Evolutionary conservation across 177 flowering plant genomes (phyloP).

Genomic region (Vitis hybrid): DNA sequence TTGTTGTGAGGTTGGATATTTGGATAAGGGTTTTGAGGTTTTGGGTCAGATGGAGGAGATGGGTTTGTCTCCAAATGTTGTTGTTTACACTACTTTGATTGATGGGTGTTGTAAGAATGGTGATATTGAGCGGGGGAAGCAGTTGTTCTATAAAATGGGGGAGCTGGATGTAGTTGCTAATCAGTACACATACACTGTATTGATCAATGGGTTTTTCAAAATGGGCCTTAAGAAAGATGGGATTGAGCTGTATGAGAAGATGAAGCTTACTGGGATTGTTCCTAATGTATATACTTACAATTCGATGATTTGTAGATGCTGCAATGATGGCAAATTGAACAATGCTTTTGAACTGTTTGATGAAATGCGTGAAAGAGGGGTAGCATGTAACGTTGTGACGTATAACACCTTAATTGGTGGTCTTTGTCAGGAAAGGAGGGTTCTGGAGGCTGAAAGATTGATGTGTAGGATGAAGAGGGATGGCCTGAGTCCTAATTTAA

Average conservation of each 20-base stretch:
- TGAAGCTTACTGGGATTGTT: slow-evolving; percentile 49
- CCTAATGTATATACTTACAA: slow-evolving; percentile 66
- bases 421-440: slow-evolving; percentile 37
- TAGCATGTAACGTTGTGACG: slow-evolving; percentile 59
- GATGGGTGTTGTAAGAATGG: slow-evolving; percentile 74
- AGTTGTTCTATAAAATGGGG: slow-evolving; percentile 53
- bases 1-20: slow-evolving; percentile 50
- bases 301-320: slow-evolving; percentile 42
- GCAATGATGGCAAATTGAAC: slow-evolving; percentile 43
- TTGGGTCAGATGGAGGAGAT: slow-evolving; percentile 33
- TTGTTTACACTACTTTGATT: slow-evolving; percentile 66
- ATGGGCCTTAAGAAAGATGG: slow-evolving; percentile 61
- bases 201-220: slow-evolving; percentile 70
- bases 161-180: slow-evolving; percentile 58
- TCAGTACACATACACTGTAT: slow-evolving; percentile 57
- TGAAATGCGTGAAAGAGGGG: slow-evolving; percentile 67
- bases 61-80: slow-evolving; percentile 54
- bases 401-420: slow-evolving; percentile 63
- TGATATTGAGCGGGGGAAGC: slow-evolving; percentile 42
- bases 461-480: slow-evolving; percentile 39
- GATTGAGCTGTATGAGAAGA: slow-evolving; percentile 61
- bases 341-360: slow-evolving; percentile 55
- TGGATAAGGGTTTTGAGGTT: slow-evolving; percentile 51
- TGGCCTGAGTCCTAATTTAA: slow-evolving; percentile 44
- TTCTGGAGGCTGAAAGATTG: slow-evolving; percentile 52